Evolutionary conservation across 176 grass and related monocot species (phyloP).

Genomic region (Coix lacrymajobi): DNA sequence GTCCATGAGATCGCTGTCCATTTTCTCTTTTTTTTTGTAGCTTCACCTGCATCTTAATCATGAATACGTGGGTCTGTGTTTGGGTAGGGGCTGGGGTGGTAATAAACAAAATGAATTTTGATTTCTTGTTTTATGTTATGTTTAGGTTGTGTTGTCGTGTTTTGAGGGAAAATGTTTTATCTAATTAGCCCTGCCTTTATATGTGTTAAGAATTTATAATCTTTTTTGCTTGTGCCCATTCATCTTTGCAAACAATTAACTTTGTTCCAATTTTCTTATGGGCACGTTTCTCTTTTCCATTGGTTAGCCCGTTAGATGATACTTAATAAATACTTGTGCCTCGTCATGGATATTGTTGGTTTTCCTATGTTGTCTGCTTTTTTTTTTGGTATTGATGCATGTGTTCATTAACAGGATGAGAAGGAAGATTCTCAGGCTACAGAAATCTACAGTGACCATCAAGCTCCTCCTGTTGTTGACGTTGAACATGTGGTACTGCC

Average conservation of each 20-base stretch:
- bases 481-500: conserved; percentile 36
- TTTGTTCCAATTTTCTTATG: not conserved
- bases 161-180: not conserved
- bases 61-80: not conserved
- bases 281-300: not conserved
- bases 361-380: not conserved
- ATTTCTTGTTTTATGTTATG: not conserved
- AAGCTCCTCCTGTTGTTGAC: conserved; percentile 17
- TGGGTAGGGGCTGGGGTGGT: not conserved
- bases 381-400: conserved; percentile 5
- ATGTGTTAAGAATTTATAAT: not conserved
- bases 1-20: not conserved
- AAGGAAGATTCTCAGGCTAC: conserved; percentile 23
- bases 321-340: not conserved
- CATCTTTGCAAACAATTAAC: not conserved
- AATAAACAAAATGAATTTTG: not conserved
- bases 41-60: not conserved
- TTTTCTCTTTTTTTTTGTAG: not conserved
- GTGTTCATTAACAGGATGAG: conserved; percentile 26
- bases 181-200: not conserved
- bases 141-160: not conserved
- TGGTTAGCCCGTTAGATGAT: not conserved
- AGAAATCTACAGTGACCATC: conserved; percentile 31
- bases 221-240: not conserved
- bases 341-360: not conserved